Evolutionary conservation across 2,329 filamentous ascomycete genomes (phyloP), one percentile per base, ranked within the genome.

Genomic region (Fusarium scirpi): DNA sequence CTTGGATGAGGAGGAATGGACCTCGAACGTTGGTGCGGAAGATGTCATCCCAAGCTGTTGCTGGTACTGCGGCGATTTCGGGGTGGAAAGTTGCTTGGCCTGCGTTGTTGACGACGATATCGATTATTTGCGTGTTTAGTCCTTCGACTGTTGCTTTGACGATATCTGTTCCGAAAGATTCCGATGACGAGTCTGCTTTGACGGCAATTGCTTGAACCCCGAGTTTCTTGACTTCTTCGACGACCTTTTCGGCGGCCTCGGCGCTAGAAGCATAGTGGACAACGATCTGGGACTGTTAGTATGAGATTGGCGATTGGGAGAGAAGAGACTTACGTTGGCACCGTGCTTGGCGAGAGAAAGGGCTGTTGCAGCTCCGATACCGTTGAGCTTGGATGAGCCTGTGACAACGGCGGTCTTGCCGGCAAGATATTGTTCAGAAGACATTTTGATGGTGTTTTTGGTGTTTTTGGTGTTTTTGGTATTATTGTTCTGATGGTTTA

Each of bases 1-100:
- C 75, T 38, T 81, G 65, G 0, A 76, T 79, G 8, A 81, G 72
- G 13, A 80, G 78, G 48, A 80, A 75, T 0, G 74, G 72, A 2
- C 71, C 71, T 8, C 70, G 48, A 2, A 74, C 63, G 9, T 76
- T 76, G 30, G 66, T 47, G 18, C 45, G 43, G 8, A 63, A 38
- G 3, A 56, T 47, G 12, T 63, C 53, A 3, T 63, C 61, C 61
- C 61, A 63, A 18, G 59, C 18, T 16, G 24, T 45, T 15, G 43
- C 30, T 15, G 32, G 24, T 0, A 63, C 6, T 3, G 48, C 61
- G 9, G 61, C 48, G 5, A 63, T 63, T 1, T 76, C 74, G 6
- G 73, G 73, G 24, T 76, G 73, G 0, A 44, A 8, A 0, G 51
- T 58, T 53, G 45, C 56, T 25, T 15, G 7, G 58, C 66, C 60